These are phyloP conservation scores for Dactylella cylindrospora DNA, from an alignment of 2,329 filamentous ascomycete genomes.

Conservation along the genomic window DNA sequence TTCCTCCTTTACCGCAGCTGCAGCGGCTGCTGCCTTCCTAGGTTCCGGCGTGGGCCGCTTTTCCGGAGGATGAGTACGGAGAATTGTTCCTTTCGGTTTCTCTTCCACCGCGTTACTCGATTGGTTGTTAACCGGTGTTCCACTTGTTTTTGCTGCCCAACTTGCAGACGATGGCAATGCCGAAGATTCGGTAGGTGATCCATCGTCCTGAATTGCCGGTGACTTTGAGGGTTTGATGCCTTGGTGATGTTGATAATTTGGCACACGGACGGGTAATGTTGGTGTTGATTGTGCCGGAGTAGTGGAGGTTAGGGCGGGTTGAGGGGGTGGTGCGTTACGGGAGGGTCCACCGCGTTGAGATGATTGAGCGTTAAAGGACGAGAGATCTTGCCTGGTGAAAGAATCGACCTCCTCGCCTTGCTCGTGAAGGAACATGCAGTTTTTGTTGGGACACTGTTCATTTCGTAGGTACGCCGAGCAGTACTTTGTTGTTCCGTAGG, in stretches of 20 bases:
- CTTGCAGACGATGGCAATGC: conserved; percentile 91
- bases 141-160: conserved; percentile 74
- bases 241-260: conserved; percentile 24
- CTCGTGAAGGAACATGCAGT: conserved; percentile 98
- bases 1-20: conserved; percentile 13
- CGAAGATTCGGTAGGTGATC: conserved; percentile 70
- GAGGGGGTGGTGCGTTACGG: conserved; percentile 54
- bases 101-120: conserved; percentile 29
- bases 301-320: conserved; percentile 53
- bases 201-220: conserved; percentile 56
- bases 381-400: conserved; percentile 90
- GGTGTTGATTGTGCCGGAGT: conserved; percentile 51
- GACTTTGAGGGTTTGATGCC: conserved; percentile 41
- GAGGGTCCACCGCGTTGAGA: conserved; percentile 51
- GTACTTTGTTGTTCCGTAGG: conserved; percentile 93
- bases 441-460: conserved; percentile 90
- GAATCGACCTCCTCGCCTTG: conserved; percentile 97
- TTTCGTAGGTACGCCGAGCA: conserved; percentile 95
- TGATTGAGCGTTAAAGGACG: conserved; percentile 72
- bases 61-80: conserved; percentile 39
- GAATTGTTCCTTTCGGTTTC: conserved; percentile 33
- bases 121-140: conserved; percentile 71
- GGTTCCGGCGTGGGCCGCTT: conserved; percentile 37
- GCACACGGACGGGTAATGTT: conserved; percentile 42
- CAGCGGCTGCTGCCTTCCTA: no score